Percentiles rank a stretch among this genome's conserved stretches.
Evolutionary conservation across 116 monocot species (phyloP).

Genomic region (Cymodocea nodosa): DNA sequence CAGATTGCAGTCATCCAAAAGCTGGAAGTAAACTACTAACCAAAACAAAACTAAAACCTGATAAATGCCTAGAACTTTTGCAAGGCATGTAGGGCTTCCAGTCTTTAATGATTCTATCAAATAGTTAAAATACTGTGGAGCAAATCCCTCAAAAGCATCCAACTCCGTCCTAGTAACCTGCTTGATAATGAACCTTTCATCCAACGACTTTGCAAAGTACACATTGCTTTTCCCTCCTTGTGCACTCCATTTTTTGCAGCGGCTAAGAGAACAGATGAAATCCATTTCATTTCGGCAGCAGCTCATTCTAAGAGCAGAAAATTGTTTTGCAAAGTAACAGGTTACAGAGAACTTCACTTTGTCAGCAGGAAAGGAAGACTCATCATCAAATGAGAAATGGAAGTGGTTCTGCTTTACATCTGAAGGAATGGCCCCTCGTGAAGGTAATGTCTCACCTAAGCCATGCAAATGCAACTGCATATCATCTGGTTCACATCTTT

Average conservation of each 20-base stretch:
- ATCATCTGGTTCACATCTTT: constrained; percentile 9
- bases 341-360: constrained; percentile 60
- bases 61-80: constrained; percentile 80
- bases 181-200: constrained; percentile 82
- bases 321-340: constrained; percentile 72
- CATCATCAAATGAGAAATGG: constrained; percentile 58
- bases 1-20: background rate
- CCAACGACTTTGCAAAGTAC: constrained; percentile 79
- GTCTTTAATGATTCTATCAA: constrained; percentile 45
- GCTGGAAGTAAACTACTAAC: background rate
- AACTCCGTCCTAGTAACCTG: constrained; percentile 88
- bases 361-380: constrained; percentile 39
- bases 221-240: constrained; percentile 95
- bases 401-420: constrained; percentile 52
- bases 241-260: constrained; percentile 82
- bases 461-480: constrained; percentile 4
- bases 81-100: constrained; percentile 80
- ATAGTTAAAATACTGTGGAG: constrained; percentile 63
- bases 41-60: constrained; percentile 31
- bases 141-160: constrained; percentile 79
- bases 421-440: constrained; percentile 3
- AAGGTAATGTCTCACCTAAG: constrained; percentile 15
- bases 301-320: constrained; percentile 49
- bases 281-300: constrained; percentile 72
- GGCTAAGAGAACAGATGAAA: constrained; percentile 71